Evolutionary conservation across 805 yeast species (phyloP).

Genomic region (Candida bentonensis): DNA sequence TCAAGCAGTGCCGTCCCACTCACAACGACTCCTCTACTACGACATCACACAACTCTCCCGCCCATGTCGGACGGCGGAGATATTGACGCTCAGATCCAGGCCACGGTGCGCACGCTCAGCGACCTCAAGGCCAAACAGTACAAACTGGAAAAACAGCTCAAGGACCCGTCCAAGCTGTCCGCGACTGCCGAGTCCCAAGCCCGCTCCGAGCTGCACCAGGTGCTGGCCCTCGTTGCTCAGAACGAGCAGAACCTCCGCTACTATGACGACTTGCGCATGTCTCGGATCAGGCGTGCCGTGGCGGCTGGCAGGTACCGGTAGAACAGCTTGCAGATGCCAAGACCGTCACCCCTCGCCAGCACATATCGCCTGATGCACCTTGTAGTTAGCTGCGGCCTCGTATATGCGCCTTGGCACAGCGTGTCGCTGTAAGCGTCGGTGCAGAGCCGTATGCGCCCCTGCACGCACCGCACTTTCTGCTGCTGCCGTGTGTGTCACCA

Average conservation of each 20-base stretch:
- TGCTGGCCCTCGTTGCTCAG: background rate
- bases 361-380: no score
- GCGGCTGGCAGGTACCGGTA: background rate
- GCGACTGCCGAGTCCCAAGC: background rate
- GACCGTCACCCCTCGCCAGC: no score
- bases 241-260: background rate
- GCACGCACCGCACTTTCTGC: no score
- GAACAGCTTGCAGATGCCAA: no score
- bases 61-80: slow-evolving; percentile 1
- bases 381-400: no score
- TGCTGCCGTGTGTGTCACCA: no score
- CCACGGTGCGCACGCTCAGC: background rate
- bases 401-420: no score
- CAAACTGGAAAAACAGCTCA: background rate
- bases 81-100: background rate
- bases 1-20: no score
- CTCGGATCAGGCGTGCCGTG: background rate
- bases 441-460: no score
- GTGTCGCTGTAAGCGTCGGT: no score
- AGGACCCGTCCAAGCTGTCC: background rate
- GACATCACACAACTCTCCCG: background rate
- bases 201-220: background rate
- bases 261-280: background rate
- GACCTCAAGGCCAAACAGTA: background rate
- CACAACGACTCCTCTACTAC: background rate